Base-by-base conservation (phyloP, 2,329 filamentous ascomycete species). In the Monosporascus sp. region DNA sequence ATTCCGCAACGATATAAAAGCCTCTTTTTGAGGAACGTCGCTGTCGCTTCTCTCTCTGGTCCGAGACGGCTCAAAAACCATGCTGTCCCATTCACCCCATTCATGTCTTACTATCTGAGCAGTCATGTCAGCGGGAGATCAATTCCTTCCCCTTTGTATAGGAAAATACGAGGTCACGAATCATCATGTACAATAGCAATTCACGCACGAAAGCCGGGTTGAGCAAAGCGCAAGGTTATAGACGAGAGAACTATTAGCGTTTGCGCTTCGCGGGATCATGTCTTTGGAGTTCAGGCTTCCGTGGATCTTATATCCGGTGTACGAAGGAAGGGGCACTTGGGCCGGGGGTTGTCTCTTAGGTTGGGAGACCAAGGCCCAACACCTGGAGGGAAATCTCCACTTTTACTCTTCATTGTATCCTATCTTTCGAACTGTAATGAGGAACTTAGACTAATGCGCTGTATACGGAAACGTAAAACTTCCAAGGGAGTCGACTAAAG, bases 161-260 rank as follows among this genome's bases (percentile, higher is more conserved):
- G 18, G 20, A 15, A 44, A 24, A 26, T 15, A 44, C n/a, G 22
- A 20, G 7, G 14, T 24, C 41, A 44, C 20, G n/a, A 44, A 44
- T 44, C 41, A 44, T 44, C 41, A 44, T 44, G 41, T 44, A 44
- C 41, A 44, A n/a, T 41, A 41, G 18, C 38, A 46, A 37, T 22
- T 26, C 14, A 24, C 49, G 28, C 37, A 37, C 38, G 49, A 41
- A 50, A 31, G 37, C 35, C 22, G 20, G 51, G 24, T 46, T 37
- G 49, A 50, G 41, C 51, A 47, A 40, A 28, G 20, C 51, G 48
- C 38, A 46, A 56, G 48, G 49, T 47, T 37, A 52, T 51, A 47
- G n/a, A 41, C 38, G 31, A 14, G 31, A 35, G 31, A 35, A 14
- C 31, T 14, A 14, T 35, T 35, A 35, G 9, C 31, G 11, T 35